Conservation (phyloP, 345 rosid species). For the Eucalyptus marginata region DNA sequence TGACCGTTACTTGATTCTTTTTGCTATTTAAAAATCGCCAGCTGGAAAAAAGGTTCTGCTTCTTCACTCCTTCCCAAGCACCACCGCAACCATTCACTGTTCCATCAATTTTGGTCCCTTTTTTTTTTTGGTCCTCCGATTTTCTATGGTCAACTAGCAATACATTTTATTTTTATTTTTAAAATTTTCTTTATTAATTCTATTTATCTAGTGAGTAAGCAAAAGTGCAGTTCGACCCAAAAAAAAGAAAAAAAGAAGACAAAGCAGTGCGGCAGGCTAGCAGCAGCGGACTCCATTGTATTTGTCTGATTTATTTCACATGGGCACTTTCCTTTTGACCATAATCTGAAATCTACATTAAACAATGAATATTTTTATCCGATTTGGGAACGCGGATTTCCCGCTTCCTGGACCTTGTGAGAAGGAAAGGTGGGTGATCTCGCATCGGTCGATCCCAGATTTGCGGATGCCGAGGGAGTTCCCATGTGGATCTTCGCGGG, state of each 20-base stretch:
- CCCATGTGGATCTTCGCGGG: neutral
- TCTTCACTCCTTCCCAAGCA: neutral
- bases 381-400: neutral
- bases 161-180: neutral
- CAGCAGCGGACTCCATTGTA: neutral
- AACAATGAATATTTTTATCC: too few species aligned
- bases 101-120: neutral
- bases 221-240: neutral
- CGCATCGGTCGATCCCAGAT: neutral
- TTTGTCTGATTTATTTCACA: neutral
- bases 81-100: neutral
- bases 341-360: neutral
- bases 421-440: neutral
- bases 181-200: neutral
- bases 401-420: neutral
- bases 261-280: neutral
- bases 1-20: constrained; percentile 32
- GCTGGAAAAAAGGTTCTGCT: constrained; percentile 20
- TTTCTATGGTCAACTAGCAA: neutral
- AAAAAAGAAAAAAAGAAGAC: too few species aligned
- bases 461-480: neutral
- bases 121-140: neutral
- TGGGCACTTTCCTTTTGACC: neutral
- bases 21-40: constrained; percentile 21
- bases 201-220: neutral